Percentiles rank a stretch among this genome's conserved stretches.
phyloP scores from a whole-genome alignment of 495 filamentous ascomycete species.

The Podospora sp. region DNA sequence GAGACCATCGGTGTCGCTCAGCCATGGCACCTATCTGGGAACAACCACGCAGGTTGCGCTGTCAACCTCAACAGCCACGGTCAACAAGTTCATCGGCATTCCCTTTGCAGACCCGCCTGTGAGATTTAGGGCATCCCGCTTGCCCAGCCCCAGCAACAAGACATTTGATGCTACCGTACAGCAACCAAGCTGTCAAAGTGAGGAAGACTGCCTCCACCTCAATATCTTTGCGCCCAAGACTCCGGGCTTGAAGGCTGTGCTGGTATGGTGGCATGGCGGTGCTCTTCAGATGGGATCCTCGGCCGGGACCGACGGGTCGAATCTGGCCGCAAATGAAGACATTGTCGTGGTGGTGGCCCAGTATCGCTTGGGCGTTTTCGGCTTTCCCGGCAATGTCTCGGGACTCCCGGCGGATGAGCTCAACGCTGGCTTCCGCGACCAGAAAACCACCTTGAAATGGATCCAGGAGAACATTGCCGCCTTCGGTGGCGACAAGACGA shows the following conservation, averaged over 20 bases:
- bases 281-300: constrained; percentile 10
- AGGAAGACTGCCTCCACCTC: constrained; percentile 18
- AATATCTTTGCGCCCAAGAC: constrained; percentile 14
- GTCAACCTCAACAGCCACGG: constrained; percentile 7
- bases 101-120: constrained; percentile 13
- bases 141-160: neutral
- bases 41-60: constrained; percentile 11
- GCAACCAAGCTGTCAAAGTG: neutral
- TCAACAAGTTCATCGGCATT: constrained; percentile 19
- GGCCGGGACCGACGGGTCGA: constrained; percentile 5
- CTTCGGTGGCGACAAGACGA: constrained; percentile 9
- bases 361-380: constrained; percentile 18
- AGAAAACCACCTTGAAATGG: constrained; percentile 5
- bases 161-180: neutral
- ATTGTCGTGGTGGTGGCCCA: constrained; percentile 6
- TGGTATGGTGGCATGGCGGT: constrained; percentile 18
- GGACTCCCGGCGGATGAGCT: constrained; percentile 14
- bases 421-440: constrained; percentile 17
- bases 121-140: constrained; percentile 8
- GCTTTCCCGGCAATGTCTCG: constrained; percentile 16
- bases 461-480: constrained; percentile 15
- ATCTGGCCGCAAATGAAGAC: constrained; percentile 13
- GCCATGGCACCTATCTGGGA: constrained; percentile 13
- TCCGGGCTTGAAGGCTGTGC: constrained; percentile 5
- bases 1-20: neutral